Evolutionary conservation across 208 protist genomes (phyloP).

Genomic region (Porcisia hertigi): DNA sequence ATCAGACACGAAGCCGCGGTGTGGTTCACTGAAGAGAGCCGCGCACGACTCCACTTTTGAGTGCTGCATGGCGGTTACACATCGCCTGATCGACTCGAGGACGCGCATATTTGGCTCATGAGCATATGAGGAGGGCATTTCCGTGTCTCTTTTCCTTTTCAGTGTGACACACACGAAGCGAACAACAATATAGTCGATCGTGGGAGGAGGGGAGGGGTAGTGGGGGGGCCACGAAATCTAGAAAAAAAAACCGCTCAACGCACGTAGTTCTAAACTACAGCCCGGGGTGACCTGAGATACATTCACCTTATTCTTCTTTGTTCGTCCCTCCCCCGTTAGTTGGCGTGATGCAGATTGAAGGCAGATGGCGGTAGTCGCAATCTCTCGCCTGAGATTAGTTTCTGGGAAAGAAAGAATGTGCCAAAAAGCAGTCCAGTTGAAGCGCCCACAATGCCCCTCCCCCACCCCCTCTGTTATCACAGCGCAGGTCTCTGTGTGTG

Average conservation of each 20-base stretch:
- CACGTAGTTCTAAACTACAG: no score
- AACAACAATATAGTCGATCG: not conserved
- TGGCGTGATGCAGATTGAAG: not conserved
- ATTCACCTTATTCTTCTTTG: no score
- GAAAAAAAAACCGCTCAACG: no score
- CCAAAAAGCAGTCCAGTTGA: not conserved
- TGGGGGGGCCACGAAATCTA: no score
- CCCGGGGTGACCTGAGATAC: no score
- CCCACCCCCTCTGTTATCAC: not conserved
- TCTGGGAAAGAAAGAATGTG: not conserved
- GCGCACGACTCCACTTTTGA: constrained; percentile 5
- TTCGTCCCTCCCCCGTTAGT: not conserved
- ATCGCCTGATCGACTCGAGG: constrained; percentile 17
- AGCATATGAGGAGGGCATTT: constrained; percentile 10
- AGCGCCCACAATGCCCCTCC: not conserved
- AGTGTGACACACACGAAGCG: not conserved
- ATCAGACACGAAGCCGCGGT: not conserved
- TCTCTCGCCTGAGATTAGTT: no score
- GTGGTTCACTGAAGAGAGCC: not conserved
- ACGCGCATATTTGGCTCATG: constrained; percentile 27
- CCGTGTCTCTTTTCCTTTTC: not conserved
- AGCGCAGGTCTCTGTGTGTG: no score
- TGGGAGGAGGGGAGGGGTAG: no score
- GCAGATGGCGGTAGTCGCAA: not conserved
- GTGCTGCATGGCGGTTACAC: constrained; percentile 21